A percentile compares a stretch with the other conserved stretches of the same genome.
Conservation (phyloP, 352 stramenopile species). For the Globisporangium viniferum region DNA sequence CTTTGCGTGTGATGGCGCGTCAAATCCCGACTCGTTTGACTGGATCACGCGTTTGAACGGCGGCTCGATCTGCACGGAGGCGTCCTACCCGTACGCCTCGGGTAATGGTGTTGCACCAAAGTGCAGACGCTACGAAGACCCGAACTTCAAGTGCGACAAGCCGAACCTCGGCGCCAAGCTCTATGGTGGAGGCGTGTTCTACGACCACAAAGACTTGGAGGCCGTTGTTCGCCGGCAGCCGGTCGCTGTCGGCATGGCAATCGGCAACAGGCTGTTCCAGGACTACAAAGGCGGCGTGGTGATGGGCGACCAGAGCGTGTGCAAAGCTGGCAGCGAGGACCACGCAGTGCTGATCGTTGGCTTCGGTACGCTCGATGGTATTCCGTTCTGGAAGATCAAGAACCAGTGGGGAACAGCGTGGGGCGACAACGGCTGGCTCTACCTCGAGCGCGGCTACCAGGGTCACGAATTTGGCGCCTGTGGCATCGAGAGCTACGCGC, state of each 20-base stretch:
- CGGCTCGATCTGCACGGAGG: slow-evolving; percentile 18
- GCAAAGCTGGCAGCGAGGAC: slow-evolving; percentile 8
- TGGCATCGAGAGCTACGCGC: slow-evolving; percentile 45
- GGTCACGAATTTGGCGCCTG: slow-evolving; percentile 46
- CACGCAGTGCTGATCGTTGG: slow-evolving; percentile 29
- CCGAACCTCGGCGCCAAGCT: slow-evolving; percentile 11
- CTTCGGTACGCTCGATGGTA: slow-evolving; percentile 23
- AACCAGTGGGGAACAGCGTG: slow-evolving; percentile 31
- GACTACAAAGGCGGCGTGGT: slow-evolving; percentile 15
- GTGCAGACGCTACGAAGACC: slow-evolving; percentile 15
- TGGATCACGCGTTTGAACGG: slow-evolving; percentile 15
- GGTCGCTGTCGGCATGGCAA: background rate
- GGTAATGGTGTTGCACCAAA: background rate
- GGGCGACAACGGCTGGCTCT: slow-evolving; percentile 34
- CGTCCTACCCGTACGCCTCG: slow-evolving; percentile 17
- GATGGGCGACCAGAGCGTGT: background rate
- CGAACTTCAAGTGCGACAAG: slow-evolving; percentile 9
- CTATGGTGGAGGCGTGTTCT: background rate
- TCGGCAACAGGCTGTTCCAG: background rate
- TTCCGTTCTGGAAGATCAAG: slow-evolving; percentile 36
- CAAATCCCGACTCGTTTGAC: background rate
- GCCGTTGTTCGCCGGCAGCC: slow-evolving; percentile 4
- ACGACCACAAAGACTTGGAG: slow-evolving; percentile 13
- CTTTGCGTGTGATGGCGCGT: too few relatives aligned
- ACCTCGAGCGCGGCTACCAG: slow-evolving; percentile 33